Conservation (phyloP, 192 early-diverging fungal species). For the Spizellomyces punctatus region DNA sequence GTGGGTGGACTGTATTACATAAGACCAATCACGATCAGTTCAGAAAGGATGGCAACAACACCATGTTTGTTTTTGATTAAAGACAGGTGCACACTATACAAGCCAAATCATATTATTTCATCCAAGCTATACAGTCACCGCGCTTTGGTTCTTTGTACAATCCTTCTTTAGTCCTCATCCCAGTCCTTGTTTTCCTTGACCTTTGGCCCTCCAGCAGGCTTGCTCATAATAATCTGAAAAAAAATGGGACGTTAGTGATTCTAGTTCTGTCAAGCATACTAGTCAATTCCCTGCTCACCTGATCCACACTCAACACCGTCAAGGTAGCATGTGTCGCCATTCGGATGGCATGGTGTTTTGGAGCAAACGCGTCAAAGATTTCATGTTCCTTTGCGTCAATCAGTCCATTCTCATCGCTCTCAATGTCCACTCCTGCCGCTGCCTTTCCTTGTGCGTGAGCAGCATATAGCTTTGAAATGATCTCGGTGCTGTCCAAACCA, state of each 20-base stretch:
- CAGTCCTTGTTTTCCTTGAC: conserved; percentile 84
- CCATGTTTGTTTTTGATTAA: too few species aligned
- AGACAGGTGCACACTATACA: too few species aligned
- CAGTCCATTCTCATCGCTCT: conserved; percentile 66
- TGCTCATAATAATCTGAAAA: conserved; percentile 92
- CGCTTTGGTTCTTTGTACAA: too few species aligned
- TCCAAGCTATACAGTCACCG: too few species aligned
- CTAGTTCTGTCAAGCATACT: neutral
- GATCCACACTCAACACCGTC: conserved; percentile 95
- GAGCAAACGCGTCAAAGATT: conserved; percentile 79
- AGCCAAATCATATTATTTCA: too few species aligned
- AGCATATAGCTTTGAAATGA: conserved; percentile 89
- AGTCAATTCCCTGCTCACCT: conserved; percentile 48
- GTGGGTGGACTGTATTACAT: too few species aligned
- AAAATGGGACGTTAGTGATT: conserved; percentile 11
- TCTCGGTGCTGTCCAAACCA: conserved; percentile 87
- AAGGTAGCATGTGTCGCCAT: conserved; percentile 90
- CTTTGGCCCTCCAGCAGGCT: conserved; percentile 91
- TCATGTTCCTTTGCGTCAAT: conserved; percentile 72
- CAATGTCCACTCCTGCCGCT: conserved; percentile 83
- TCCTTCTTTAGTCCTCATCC: conserved; percentile 74
- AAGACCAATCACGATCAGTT: too few species aligned
- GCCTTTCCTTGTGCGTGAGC: conserved; percentile 76
- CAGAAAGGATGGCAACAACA: too few species aligned
- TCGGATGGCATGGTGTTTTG: conserved; percentile 88